These are phyloP conservation scores for Fraxinus ornus DNA, from an alignment of 305 asterid species.

Conservation along the genomic window DNA sequence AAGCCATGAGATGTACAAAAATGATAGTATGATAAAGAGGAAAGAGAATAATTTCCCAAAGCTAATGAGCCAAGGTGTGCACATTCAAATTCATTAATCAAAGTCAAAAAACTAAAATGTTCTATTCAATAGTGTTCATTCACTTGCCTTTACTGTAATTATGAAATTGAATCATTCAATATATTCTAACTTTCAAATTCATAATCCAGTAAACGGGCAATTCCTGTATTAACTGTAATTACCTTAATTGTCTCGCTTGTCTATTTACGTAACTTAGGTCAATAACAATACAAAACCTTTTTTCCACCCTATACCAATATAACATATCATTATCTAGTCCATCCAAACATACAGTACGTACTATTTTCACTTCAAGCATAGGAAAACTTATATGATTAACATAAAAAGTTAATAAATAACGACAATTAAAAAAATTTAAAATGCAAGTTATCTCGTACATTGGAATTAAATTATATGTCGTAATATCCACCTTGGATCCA, in stretches of 20 bases:
- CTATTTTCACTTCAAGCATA: not conserved
- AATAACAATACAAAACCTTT: not conserved
- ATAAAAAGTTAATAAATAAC: not conserved
- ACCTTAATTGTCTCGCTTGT: constrained; percentile 13
- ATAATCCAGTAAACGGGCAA: not conserved
- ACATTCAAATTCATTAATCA: too few relatives aligned
- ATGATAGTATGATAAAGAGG: too few relatives aligned
- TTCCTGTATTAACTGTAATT: not conserved
- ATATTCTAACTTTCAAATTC: not conserved
- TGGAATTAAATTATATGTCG: constrained; percentile 47
- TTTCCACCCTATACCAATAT: not conserved
- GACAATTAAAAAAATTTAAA: not conserved
- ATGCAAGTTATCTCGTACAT: constrained; percentile 54
- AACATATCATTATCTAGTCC: not conserved
- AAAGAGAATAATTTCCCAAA: too few relatives aligned
- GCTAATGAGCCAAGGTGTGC: too few relatives aligned
- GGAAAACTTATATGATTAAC: not conserved
- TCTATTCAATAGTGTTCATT: too few relatives aligned
- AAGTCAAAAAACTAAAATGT: too few relatives aligned
- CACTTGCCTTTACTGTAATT: not conserved
- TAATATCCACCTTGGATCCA: constrained; percentile 56
- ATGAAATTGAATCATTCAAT: constrained; percentile 1
- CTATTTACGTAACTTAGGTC: not conserved
- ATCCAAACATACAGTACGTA: not conserved
- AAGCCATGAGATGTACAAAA: too few relatives aligned